Evolutionary conservation across 2,329 filamentous ascomycete species (phyloP).

Genomic region (Hypoxylon sp.): DNA sequence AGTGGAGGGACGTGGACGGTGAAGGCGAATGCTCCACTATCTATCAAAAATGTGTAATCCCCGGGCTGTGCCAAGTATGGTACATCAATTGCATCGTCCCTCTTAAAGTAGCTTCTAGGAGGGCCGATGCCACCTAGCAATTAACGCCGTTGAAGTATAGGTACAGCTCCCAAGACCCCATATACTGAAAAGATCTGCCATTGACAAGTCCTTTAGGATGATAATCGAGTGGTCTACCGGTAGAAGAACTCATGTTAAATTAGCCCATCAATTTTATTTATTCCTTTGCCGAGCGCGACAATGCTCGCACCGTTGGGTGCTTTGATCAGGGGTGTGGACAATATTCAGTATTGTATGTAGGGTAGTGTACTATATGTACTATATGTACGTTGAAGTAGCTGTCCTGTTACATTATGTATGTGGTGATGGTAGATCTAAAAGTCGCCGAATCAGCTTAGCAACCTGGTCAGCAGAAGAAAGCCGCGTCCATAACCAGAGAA

Average conservation of each 20-base stretch:
- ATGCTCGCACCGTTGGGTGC: conserved; percentile 34
- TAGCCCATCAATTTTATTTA: conserved; percentile 38
- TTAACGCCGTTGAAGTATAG: conserved; percentile 47
- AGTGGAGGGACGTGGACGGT: conserved; percentile 46
- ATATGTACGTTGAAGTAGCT: conserved; percentile 26
- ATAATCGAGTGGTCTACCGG: conserved; percentile 34
- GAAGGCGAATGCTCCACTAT: conserved; percentile 45
- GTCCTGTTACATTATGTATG: conserved; percentile 30
- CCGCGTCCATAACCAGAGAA: conserved; percentile 16
- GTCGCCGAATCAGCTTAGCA: conserved; percentile 43
- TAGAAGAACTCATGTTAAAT: conserved; percentile 42
- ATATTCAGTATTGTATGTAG: conserved; percentile 29
- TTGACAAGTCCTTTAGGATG: conserved; percentile 32
- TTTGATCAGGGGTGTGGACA: conserved; percentile 37
- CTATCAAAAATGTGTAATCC: conserved; percentile 46
- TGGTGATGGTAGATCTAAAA: conserved; percentile 42
- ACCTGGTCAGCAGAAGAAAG: conserved; percentile 30
- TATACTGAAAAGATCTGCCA: conserved; percentile 42
- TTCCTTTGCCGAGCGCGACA: conserved; percentile 39
- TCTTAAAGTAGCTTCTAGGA: conserved; percentile 49
- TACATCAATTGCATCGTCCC: conserved; percentile 47
- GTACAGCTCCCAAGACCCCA: conserved; percentile 42
- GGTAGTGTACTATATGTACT: conserved; percentile 26
- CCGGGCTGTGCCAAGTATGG: conserved; percentile 45
- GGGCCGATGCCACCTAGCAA: conserved; percentile 49